phyloP scores from a whole-genome alignment of 441 rosid species.

The Geranium incanum region DNA sequence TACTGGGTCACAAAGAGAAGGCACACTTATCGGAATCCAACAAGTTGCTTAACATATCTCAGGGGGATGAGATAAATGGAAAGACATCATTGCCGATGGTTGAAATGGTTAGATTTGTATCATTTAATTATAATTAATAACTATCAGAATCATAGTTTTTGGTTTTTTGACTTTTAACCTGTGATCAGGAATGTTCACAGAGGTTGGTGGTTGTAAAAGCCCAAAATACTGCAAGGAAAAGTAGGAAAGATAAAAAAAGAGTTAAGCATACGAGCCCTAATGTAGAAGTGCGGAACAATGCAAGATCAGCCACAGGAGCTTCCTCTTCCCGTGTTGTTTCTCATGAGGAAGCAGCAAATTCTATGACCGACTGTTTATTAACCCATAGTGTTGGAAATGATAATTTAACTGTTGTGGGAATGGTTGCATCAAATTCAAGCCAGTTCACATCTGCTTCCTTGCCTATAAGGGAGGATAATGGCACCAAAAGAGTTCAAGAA shows the following conservation, averaged over 20 bases:
- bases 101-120: slow-evolving; percentile 37
- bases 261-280: slow-evolving; percentile 36
- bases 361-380: slow-evolving; percentile 21
- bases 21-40: slow-evolving; percentile 33
- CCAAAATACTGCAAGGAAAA: slow-evolving; percentile 46
- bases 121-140: slow-evolving; percentile 12
- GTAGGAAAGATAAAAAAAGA: slow-evolving; percentile 56
- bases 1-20: slow-evolving; percentile 25
- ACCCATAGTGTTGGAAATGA: slow-evolving; percentile 22
- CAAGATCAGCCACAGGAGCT: slow-evolving; percentile 32
- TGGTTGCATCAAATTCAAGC: slow-evolving; percentile 22
- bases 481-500: slow-evolving; percentile 28
- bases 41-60: slow-evolving; percentile 30
- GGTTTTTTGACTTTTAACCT: slow-evolving; percentile 28
- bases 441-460: slow-evolving; percentile 31
- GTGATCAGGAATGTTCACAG: slow-evolving; percentile 62
- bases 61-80: slow-evolving; percentile 31
- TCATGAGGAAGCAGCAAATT: slow-evolving; percentile 31
- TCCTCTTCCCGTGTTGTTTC: slow-evolving; percentile 24
- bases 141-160: slow-evolving; percentile 26
- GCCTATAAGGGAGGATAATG: slow-evolving; percentile 29
- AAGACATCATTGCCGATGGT: slow-evolving; percentile 27
- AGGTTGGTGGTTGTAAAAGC: slow-evolving; percentile 43
- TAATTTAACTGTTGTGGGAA: slow-evolving; percentile 20
- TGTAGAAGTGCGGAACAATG: slow-evolving; percentile 30